A percentile compares a stretch with the other conserved stretches of the same genome.
Evolutionary conservation across 2,329 filamentous ascomycete genomes (phyloP).

Genomic region (Mollisiaceae sp.): DNA sequence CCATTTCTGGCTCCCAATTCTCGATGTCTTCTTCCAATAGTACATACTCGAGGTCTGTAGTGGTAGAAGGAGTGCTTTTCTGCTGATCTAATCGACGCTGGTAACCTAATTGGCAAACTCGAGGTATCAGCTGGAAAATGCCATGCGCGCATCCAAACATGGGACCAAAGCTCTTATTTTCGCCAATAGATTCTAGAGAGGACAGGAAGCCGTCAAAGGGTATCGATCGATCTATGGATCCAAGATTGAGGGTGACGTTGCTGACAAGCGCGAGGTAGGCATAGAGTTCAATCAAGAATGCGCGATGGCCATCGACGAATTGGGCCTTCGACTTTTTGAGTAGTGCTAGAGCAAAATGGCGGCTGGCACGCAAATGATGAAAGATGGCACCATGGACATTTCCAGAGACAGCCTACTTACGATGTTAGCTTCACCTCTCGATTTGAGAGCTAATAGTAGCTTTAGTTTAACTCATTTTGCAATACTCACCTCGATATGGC

Average conservation of each 20-base stretch:
- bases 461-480: background rate
- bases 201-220: constrained; percentile 1
- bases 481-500: background rate
- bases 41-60: background rate
- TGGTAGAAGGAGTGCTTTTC: background rate
- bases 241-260: constrained; percentile 3
- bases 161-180: background rate
- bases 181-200: background rate
- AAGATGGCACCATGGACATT: constrained; percentile 1
- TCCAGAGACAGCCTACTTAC: background rate
- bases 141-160: constrained; percentile 8
- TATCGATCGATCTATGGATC: background rate
- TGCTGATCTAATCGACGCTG: background rate
- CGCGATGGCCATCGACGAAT: background rate
- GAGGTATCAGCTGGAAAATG: background rate
- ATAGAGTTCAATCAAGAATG: constrained; percentile 2
- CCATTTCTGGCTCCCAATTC: background rate
- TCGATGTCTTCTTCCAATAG: background rate
- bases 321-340: background rate
- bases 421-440: background rate
- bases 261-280: background rate
- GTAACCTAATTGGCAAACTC: background rate
- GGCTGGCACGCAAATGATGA: constrained; percentile 8
- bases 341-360: constrained; percentile 1
- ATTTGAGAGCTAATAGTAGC: background rate